These are phyloP conservation scores for Chlorella variabilis DNA, from an alignment of 163 green algal species.

Conservation along the genomic window DNA sequence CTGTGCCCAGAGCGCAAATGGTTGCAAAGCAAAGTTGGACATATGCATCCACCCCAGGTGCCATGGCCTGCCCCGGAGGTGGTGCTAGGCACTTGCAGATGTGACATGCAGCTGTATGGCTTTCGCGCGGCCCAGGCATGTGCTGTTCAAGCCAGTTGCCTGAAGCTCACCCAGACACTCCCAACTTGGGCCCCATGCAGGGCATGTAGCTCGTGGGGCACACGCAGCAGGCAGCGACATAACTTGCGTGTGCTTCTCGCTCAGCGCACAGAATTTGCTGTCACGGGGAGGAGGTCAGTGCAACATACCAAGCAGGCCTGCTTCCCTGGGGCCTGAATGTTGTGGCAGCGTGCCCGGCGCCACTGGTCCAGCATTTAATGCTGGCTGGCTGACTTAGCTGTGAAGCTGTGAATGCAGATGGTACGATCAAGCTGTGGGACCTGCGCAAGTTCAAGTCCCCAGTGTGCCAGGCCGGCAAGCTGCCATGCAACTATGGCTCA, in stretches of 20 bases:
- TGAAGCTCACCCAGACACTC: no score
- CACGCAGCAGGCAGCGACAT: constrained; percentile 80
- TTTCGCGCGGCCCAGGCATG: no score
- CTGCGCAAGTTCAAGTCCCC: constrained; percentile 81
- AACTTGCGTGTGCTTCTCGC: constrained; percentile 77
- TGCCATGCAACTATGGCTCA: constrained; percentile 74
- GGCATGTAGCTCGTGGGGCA: constrained; percentile 64
- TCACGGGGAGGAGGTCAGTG: constrained; percentile 75
- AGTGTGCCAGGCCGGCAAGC: constrained; percentile 59
- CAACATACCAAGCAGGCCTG: not conserved
- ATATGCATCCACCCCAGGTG: constrained; percentile 68
- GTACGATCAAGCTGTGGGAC: constrained; percentile 92
- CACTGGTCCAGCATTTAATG: no score
- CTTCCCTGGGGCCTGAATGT: not conserved
- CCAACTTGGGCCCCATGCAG: no score
- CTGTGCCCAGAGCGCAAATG: constrained; percentile 63
- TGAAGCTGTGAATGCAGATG: constrained; percentile 2
- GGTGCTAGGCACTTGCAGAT: no score
- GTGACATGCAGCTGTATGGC: no score
- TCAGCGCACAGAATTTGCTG: constrained; percentile 74
- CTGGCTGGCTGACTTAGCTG: not conserved
- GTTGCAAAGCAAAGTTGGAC: constrained; percentile 74
- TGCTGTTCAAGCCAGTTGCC: no score
- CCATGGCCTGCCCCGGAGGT: no score
- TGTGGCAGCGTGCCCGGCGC: no score